These are phyloP conservation scores for Xerocomus minutiporus DNA, from an alignment of 1,284 basidiomycete species.

Conservation along the genomic window DNA sequence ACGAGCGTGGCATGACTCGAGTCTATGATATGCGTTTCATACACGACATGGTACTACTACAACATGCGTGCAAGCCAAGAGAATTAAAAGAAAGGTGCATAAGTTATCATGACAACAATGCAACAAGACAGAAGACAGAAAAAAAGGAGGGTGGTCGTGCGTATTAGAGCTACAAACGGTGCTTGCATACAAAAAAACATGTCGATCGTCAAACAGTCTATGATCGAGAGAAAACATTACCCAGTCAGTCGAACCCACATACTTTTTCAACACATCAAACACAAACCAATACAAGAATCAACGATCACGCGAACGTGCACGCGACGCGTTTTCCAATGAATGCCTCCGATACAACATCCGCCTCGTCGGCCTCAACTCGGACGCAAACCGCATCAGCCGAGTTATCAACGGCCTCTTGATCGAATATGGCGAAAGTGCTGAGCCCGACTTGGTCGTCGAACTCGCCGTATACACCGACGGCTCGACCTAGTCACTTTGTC, in stretches of 20 bases:
- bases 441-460: constrained; percentile 47
- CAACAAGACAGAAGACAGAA: neutral
- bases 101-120: too few relatives aligned
- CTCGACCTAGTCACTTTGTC: constrained; percentile 32
- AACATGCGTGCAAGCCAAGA: neutral
- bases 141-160: neutral
- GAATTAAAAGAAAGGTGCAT: too few relatives aligned
- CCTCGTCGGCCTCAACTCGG: constrained; percentile 34
- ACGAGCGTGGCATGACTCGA: neutral
- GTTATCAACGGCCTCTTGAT: constrained; percentile 49
- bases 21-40: neutral
- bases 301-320: constrained; percentile 18
- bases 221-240: neutral
- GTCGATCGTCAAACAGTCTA: constrained; percentile 15
- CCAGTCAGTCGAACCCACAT: neutral
- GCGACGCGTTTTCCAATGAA: constrained; percentile 37
- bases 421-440: constrained; percentile 36
- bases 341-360: constrained; percentile 40
- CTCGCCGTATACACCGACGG: constrained; percentile 49
- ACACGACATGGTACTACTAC: neutral
- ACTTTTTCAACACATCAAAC: neutral
- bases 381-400: constrained; percentile 43
- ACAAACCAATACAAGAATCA: constrained; percentile 7
- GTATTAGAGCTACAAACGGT: neutral
- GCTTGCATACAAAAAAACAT: neutral